A percentile compares a stretch with the other conserved stretches of the same genome.
Conservation (phyloP, 768 basidiomycete genomes). For the Rhizopogon vesiculosus region DNA sequence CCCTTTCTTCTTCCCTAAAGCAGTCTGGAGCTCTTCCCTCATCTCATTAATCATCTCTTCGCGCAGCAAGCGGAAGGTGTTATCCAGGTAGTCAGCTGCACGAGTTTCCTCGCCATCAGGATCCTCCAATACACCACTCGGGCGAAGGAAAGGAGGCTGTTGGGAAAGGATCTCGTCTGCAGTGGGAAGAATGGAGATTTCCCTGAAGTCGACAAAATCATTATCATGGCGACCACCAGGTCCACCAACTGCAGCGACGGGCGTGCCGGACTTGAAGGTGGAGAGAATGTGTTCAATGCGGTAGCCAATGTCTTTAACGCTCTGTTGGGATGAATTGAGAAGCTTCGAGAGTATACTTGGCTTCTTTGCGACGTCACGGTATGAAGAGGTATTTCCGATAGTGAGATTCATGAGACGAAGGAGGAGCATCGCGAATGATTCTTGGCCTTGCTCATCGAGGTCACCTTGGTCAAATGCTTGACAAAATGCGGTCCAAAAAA, state of each 20-base stretch:
- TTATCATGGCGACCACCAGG: slow-evolving; percentile 72
- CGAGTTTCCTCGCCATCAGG: slow-evolving; percentile 32
- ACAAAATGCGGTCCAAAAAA: slow-evolving; percentile 43
- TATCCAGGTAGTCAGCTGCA: slow-evolving; percentile 51
- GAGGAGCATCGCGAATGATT: slow-evolving; percentile 44
- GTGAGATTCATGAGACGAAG: slow-evolving; percentile 41
- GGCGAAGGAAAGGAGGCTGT: slow-evolving; percentile 45
- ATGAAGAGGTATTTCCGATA: slow-evolving; percentile 26
- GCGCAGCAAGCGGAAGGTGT: slow-evolving; percentile 59
- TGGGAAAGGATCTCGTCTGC: slow-evolving; percentile 48
- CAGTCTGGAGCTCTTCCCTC: slow-evolving; percentile 48
- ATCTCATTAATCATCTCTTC: slow-evolving; percentile 61
- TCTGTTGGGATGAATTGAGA: slow-evolving; percentile 17
- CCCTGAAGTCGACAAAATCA: slow-evolving; percentile 55
- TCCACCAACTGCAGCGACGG: slow-evolving; percentile 14
- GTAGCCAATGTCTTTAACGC: slow-evolving; percentile 25
- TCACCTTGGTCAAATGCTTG: slow-evolving; percentile 29
- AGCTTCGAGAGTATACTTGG: slow-evolving; percentile 22
- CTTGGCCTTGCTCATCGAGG: slow-evolving; percentile 31
- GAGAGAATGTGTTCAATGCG: slow-evolving; percentile 37
- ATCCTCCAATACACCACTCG: slow-evolving; percentile 39
- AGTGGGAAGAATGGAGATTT: slow-evolving; percentile 61
- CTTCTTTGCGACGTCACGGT: slow-evolving; percentile 35
- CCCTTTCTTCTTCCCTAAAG: slow-evolving; percentile 34
- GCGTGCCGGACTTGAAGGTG: slow-evolving; percentile 17